Percentiles rank a stretch among this genome's conserved stretches.
Evolutionary conservation across 495 filamentous ascomycete species (phyloP).

Genomic region (Daldinia decipiens): DNA sequence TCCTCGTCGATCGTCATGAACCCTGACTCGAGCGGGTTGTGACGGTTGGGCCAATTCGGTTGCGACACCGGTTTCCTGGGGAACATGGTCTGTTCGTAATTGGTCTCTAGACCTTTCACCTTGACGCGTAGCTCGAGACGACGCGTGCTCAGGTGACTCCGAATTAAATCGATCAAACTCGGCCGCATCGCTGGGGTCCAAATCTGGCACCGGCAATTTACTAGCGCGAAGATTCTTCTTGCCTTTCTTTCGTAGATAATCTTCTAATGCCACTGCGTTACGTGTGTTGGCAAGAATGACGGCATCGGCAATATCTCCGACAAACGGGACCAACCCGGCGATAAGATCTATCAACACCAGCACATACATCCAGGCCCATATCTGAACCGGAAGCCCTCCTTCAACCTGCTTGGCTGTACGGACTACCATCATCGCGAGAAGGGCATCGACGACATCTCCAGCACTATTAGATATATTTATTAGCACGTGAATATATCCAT

Average conservation of each 20-base stretch:
- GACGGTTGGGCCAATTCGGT: conserved; percentile 30
- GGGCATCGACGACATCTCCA: conserved; percentile 78
- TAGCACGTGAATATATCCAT: conserved; percentile 12
- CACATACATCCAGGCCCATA: conserved; percentile 75
- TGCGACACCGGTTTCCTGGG: conserved; percentile 39
- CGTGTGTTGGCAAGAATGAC: conserved; percentile 73
- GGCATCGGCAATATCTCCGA: conserved; percentile 83
- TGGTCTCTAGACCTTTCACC: conserved; percentile 9
- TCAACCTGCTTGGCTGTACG: conserved; percentile 72
- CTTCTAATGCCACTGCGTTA: conserved; percentile 80
- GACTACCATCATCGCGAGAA: conserved; percentile 76
- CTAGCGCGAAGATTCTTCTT: conserved; percentile 54
- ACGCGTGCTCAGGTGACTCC: conserved; percentile 33
- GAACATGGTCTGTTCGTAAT: conserved; percentile 23
- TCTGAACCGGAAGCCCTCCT: conserved; percentile 68
- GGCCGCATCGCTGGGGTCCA: conserved; percentile 55
- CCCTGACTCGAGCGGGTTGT: conserved; percentile 35
- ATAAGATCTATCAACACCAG: conserved; percentile 82
- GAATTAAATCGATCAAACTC: conserved; percentile 53
- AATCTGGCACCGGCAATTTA: conserved; percentile 45
- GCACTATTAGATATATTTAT: conserved; percentile 55
- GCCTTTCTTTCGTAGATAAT: conserved; percentile 70
- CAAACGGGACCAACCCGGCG: conserved; percentile 83
- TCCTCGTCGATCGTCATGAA: conserved; percentile 32
- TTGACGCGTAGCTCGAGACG: conserved; percentile 27